These are phyloP conservation scores for Xylaria sp. DNA, from an alignment of 495 filamentous ascomycete genomes.

Conservation along the genomic window DNA sequence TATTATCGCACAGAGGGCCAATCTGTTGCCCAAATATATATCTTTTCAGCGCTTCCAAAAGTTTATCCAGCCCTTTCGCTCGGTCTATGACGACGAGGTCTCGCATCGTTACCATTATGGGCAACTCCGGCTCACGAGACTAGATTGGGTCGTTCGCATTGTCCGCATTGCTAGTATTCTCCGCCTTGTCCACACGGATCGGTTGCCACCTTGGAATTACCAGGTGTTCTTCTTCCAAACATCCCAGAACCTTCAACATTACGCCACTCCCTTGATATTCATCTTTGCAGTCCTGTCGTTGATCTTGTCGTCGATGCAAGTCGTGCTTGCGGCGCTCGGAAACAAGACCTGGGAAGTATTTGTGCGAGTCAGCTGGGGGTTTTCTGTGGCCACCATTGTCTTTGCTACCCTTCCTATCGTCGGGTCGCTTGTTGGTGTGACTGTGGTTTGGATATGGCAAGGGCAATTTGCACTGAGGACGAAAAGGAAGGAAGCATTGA, in stretches of 20 bases:
- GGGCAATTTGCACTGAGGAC: not conserved
- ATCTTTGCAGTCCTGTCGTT: not conserved
- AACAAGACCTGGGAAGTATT: not conserved
- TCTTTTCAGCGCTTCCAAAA: not conserved
- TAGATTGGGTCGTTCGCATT: not conserved
- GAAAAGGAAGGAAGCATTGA: not conserved
- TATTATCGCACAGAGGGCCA: not conserved
- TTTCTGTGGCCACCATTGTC: not conserved
- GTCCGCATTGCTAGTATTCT: not conserved
- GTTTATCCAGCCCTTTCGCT: not conserved
- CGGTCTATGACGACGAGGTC: not conserved
- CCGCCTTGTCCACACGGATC: not conserved
- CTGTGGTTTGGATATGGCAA: not conserved
- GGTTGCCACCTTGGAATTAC: not conserved
- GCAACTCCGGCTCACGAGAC: not conserved
- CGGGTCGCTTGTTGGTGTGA: not conserved
- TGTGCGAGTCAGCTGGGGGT: not conserved
- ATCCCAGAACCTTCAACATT: not conserved
- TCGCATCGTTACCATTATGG: not conserved
- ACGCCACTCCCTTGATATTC: not conserved
- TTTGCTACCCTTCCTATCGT: not conserved
- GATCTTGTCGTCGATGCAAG: not conserved
- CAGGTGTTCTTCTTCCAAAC: not conserved
- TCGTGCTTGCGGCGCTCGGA: not conserved
- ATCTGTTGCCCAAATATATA: not conserved